phyloP scores from a whole-genome alignment of 768 basidiomycete species.

The Trametes cubensis region DNA sequence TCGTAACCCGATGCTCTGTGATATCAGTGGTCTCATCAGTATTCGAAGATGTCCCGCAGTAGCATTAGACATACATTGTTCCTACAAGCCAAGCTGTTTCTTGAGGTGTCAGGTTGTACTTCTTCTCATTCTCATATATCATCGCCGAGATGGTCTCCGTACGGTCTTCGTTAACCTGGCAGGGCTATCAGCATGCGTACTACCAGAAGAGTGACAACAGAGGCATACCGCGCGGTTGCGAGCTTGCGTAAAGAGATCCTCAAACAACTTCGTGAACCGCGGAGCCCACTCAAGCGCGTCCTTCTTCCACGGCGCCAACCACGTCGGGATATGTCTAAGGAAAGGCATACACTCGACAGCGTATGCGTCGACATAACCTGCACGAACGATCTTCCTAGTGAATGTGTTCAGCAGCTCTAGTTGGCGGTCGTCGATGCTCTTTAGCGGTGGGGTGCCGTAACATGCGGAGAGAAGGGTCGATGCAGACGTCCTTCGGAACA shows the following conservation, averaged over 20 bases:
- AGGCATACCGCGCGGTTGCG: constrained; percentile 6
- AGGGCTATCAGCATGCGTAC: not conserved
- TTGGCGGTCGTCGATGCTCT: constrained; percentile 22
- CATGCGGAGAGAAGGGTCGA: constrained; percentile 34
- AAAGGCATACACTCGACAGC: constrained; percentile 41
- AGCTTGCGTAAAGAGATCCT: constrained; percentile 22
- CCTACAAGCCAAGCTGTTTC: constrained; percentile 29
- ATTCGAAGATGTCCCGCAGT: too few species aligned
- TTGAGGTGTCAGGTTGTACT: constrained; percentile 10
- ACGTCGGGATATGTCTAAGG: constrained; percentile 36
- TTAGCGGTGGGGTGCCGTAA: constrained; percentile 26
- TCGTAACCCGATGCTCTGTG: not conserved
- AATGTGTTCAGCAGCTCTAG: constrained; percentile 32
- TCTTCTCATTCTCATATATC: constrained; percentile 15
- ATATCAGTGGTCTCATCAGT: too few species aligned
- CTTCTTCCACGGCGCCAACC: constrained; percentile 36
- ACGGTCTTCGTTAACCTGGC: constrained; percentile 4
- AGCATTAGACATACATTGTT: constrained; percentile 17
- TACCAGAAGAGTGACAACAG: not conserved
- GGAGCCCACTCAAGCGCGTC: constrained; percentile 29
- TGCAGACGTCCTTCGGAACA: constrained; percentile 27
- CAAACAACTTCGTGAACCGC: constrained; percentile 33
- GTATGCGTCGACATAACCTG: constrained; percentile 41
- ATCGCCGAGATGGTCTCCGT: constrained; percentile 18
- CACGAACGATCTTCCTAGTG: constrained; percentile 34